These are phyloP conservation scores for Botrytis pseudocinerea DNA, from an alignment of 2,329 filamentous ascomycete species.

Conservation along the genomic window DNA sequence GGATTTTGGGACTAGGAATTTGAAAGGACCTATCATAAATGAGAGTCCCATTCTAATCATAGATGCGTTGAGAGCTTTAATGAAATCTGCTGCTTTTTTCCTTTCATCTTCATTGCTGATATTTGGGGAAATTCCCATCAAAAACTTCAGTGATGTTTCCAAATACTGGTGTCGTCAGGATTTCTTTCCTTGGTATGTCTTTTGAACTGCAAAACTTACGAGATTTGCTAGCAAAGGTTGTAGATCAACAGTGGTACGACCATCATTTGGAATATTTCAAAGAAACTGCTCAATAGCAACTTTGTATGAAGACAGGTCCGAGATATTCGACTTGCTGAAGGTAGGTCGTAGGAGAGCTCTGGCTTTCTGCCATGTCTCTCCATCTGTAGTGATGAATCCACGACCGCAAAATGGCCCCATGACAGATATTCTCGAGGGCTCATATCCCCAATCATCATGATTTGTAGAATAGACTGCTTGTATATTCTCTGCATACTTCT, in stretches of 20 bases:
- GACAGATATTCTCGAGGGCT: not conserved
- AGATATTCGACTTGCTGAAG: slow-evolving; percentile 53
- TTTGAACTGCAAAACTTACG: not conserved
- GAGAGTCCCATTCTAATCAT: not conserved
- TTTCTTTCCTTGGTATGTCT: not conserved
- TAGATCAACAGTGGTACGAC: not conserved
- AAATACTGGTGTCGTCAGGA: not conserved
- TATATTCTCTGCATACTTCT: no score
- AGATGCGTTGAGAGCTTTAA: not conserved
- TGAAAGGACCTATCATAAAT: not conserved
- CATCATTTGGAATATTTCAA: not conserved
- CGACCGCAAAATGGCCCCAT: slow-evolving; percentile 23
- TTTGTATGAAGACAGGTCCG: slow-evolving; percentile 52
- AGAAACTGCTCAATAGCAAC: not conserved
- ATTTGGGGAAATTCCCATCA: not conserved
- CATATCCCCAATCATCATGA: slow-evolving; percentile 53
- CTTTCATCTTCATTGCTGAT: not conserved
- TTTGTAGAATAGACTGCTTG: slow-evolving; percentile 54
- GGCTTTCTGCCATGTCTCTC: slow-evolving; percentile 22
- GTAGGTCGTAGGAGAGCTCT: slow-evolving; percentile 51
- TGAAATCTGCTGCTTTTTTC: not conserved
- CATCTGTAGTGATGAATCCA: slow-evolving; percentile 26
- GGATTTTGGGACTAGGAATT: not conserved
- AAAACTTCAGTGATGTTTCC: not conserved
- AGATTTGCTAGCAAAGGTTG: not conserved